Conservation (phyloP, 768 basidiomycete genomes). For the Ramaria sp. region DNA sequence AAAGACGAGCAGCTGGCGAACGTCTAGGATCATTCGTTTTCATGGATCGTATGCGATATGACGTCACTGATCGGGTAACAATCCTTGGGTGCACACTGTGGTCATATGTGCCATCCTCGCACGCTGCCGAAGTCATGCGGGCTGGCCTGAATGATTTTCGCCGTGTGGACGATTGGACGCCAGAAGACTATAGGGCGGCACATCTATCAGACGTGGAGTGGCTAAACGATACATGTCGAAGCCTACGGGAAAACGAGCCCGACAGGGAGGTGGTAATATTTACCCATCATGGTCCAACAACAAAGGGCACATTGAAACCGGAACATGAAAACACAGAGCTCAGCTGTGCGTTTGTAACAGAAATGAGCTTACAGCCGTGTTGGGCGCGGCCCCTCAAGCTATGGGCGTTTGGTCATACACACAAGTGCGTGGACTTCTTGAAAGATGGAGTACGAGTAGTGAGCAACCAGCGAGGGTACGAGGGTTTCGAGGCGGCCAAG, state of each 20-base stretch:
- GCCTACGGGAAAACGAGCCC: slow-evolving; percentile 20
- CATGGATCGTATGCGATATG: slow-evolving; percentile 24
- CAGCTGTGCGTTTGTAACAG: slow-evolving; percentile 9
- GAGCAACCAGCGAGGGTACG: slow-evolving; percentile 28
- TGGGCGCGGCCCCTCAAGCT: slow-evolving; percentile 21
- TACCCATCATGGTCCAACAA: slow-evolving; percentile 32
- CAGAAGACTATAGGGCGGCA: slow-evolving; percentile 13
- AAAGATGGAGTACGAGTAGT: slow-evolving; percentile 23
- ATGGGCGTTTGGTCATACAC: slow-evolving; percentile 35
- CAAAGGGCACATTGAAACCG: slow-evolving; percentile 24
- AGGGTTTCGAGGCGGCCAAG: slow-evolving; percentile 9
- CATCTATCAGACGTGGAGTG: slow-evolving; percentile 24
- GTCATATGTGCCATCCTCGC: slow-evolving; percentile 20
- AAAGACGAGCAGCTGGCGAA: neutral
- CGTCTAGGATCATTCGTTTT: slow-evolving; percentile 21
- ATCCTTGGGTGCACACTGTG: slow-evolving; percentile 34
- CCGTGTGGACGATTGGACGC: slow-evolving; percentile 20
- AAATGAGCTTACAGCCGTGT: slow-evolving; percentile 9
- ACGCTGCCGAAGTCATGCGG: slow-evolving; percentile 19
- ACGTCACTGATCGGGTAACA: slow-evolving; percentile 22
- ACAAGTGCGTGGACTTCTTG: slow-evolving; percentile 28
- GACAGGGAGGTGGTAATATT: slow-evolving; percentile 24
- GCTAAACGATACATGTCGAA: slow-evolving; percentile 20
- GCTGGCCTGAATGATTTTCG: slow-evolving; percentile 25
- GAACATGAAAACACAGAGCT: slow-evolving; percentile 8